Conservation (phyloP, 352 stramenopile genomes). For the Phytophthora fragariae region DNA sequence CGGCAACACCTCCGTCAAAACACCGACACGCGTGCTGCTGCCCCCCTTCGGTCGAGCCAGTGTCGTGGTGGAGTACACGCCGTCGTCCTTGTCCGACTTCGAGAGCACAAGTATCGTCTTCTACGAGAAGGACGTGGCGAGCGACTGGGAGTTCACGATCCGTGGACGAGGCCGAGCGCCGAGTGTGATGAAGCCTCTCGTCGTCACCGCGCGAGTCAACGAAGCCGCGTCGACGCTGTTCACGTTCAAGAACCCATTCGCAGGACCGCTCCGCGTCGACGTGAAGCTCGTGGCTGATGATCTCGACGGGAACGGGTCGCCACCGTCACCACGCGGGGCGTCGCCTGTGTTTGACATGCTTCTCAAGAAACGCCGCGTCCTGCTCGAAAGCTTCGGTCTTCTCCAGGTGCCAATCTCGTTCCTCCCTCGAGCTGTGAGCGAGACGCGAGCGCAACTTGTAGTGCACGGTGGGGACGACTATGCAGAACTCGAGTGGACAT, state of each 20-base stretch:
- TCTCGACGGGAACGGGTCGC: constrained; percentile 3
- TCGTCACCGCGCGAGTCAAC: constrained; percentile 73
- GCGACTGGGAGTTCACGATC: constrained; percentile 91
- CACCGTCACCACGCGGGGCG: constrained; percentile 3
- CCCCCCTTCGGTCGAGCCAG: constrained; percentile 72
- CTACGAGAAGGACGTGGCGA: constrained; percentile 75
- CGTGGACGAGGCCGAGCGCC: constrained; percentile 80
- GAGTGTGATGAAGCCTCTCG: constrained; percentile 91
- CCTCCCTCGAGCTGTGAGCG: constrained; percentile 73
- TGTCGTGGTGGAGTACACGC: constrained; percentile 90
- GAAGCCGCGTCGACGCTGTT: constrained; percentile 90
- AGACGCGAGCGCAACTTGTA: constrained; percentile 72
- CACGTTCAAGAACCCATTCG: constrained; percentile 94
- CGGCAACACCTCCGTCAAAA: constrained; percentile 8
- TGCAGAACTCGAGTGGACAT: constrained; percentile 77
- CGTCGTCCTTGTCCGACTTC: constrained; percentile 87
- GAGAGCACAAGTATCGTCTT: constrained; percentile 80
- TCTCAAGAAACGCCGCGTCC: constrained; percentile 73
- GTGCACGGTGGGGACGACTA: constrained; percentile 75
- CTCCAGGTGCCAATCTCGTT: constrained; percentile 94
- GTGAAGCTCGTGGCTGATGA: constrained; percentile 68
- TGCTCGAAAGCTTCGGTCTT: constrained; percentile 84
- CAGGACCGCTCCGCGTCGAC: constrained; percentile 78
- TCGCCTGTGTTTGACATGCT: constrained; percentile 74
- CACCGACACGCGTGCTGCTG: constrained; percentile 46